Conservation (phyloP, 352 stramenopile species). For the Globisporangium recalcitrans region DNA sequence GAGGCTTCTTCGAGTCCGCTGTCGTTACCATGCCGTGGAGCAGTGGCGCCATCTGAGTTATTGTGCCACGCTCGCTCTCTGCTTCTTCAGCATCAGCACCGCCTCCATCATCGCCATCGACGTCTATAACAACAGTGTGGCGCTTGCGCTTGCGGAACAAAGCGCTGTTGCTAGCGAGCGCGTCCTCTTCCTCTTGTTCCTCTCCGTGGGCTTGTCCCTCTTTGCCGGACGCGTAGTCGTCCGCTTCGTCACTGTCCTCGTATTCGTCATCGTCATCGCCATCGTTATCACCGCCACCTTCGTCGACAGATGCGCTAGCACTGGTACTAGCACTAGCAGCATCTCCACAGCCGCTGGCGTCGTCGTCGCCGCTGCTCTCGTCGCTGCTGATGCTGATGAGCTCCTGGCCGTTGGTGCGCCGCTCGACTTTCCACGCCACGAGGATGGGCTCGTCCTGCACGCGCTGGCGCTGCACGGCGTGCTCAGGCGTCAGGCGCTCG, state of each 20-base stretch:
- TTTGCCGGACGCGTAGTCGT: neutral
- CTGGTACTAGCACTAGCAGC: neutral
- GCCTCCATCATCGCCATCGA: neutral
- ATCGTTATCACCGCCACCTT: slow-evolving; percentile 11
- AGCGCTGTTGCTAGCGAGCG: neutral
- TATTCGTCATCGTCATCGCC: slow-evolving; percentile 16
- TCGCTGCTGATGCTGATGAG: slow-evolving; percentile 51
- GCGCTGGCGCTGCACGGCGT: slow-evolving; percentile 65
- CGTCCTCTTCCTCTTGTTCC: neutral
- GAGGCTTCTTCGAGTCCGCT: neutral
- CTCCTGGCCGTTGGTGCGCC: slow-evolving; percentile 40
- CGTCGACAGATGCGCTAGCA: neutral
- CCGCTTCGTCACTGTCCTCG: neutral
- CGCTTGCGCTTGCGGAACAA: neutral
- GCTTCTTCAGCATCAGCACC: neutral
- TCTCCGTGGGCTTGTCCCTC: neutral
- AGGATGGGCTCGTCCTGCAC: slow-evolving; percentile 74
- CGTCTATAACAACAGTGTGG: neutral
- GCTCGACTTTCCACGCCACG: slow-evolving; percentile 66
- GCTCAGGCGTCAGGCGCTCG: slow-evolving; percentile 25
- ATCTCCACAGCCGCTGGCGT: slow-evolving; percentile 5
- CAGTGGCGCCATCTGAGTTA: neutral
- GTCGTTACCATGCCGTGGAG: neutral
- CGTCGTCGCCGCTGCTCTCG: slow-evolving; percentile 27
- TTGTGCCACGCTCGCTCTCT: neutral